These are phyloP conservation scores for Ampelocalamus luodianensis DNA, from an alignment of 176 grass and related monocot species.

Conservation along the genomic window DNA sequence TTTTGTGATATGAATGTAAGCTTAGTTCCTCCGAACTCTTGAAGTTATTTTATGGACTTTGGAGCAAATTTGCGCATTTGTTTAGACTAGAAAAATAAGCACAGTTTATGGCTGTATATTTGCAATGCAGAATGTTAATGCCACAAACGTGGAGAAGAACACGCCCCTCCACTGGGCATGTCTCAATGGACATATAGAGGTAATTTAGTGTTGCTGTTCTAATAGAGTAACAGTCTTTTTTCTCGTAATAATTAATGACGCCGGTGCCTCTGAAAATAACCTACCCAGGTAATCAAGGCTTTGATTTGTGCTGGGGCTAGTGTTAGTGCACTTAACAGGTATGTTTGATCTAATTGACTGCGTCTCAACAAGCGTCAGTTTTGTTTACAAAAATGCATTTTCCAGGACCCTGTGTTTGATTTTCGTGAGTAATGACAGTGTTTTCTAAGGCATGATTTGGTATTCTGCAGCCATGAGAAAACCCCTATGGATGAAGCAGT, in stretches of 20 bases:
- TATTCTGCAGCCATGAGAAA: constrained; percentile 78
- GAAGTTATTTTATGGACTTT: constrained; percentile 1
- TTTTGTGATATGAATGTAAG: constrained; percentile 1
- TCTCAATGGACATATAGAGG: constrained; percentile 89
- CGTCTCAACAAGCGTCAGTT: not conserved
- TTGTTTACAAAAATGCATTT: constrained; percentile 8
- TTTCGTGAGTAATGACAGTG: not conserved
- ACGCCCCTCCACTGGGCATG: constrained; percentile 92
- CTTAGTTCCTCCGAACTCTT: not conserved
- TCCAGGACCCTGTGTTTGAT: not conserved
- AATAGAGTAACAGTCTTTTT: not conserved
- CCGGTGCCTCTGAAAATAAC: constrained; percentile 16
- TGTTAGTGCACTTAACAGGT: constrained; percentile 89
- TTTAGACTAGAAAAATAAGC: not conserved
- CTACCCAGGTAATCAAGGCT: constrained; percentile 72
- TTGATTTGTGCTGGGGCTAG: constrained; percentile 75
- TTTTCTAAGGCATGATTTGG: constrained; percentile 21
- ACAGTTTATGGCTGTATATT: not conserved
- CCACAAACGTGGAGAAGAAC: constrained; percentile 82
- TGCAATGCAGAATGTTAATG: constrained; percentile 80
- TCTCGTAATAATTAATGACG: not conserved
- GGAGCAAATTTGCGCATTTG: not conserved
- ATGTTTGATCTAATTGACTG: constrained; percentile 17
- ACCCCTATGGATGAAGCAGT: constrained; percentile 95
- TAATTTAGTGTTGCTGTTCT: constrained; percentile 15